A percentile compares a stretch with the other conserved stretches of the same genome.
phyloP scores from a whole-genome alignment of 371 early-diverging fungal species.

The Lichtheimia corymbifera region DNA sequence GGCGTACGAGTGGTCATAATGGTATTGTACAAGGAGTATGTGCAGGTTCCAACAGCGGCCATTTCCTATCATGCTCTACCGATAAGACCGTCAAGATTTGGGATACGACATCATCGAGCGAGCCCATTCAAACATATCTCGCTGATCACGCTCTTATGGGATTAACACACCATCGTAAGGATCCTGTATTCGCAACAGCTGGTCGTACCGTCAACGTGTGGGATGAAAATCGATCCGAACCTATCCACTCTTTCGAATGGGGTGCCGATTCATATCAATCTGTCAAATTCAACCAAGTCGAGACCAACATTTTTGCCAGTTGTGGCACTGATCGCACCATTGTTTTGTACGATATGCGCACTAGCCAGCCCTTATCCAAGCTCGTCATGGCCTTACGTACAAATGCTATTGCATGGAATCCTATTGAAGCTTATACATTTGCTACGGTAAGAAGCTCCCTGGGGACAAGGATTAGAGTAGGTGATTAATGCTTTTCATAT shows the following conservation, averaged over 20 bases:
- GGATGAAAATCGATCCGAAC: conserved; percentile 89
- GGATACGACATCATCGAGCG: conserved; percentile 49
- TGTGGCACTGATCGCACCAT: conserved; percentile 92
- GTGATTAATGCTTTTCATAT: too few species aligned
- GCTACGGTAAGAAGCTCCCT: conserved; percentile 64
- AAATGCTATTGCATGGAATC: conserved; percentile 97
- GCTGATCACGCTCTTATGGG: conserved; percentile 81
- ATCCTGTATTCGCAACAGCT: conserved; percentile 87
- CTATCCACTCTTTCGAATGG: conserved; percentile 84
- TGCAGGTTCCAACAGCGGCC: conserved; percentile 61
- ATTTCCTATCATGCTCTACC: conserved; percentile 84
- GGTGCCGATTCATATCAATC: conserved; percentile 93
- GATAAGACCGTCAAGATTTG: conserved; percentile 91
- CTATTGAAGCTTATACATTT: conserved; percentile 95
- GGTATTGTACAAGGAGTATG: conserved; percentile 83
- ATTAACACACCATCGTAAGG: conserved; percentile 80
- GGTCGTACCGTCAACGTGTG: conserved; percentile 84
- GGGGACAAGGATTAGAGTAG: not conserved
- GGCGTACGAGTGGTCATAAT: conserved; percentile 78
- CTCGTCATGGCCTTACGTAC: conserved; percentile 79
- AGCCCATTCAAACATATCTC: conserved; percentile 72
- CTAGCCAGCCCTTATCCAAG: conserved; percentile 79
- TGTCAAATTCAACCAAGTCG: conserved; percentile 94
- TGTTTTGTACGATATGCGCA: conserved; percentile 92
- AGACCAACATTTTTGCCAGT: conserved; percentile 87